Evolutionary conservation across 805 yeast genomes (phyloP), one percentile per base, ranked within the genome.

Genomic region (Ogataea ramenticola): DNA sequence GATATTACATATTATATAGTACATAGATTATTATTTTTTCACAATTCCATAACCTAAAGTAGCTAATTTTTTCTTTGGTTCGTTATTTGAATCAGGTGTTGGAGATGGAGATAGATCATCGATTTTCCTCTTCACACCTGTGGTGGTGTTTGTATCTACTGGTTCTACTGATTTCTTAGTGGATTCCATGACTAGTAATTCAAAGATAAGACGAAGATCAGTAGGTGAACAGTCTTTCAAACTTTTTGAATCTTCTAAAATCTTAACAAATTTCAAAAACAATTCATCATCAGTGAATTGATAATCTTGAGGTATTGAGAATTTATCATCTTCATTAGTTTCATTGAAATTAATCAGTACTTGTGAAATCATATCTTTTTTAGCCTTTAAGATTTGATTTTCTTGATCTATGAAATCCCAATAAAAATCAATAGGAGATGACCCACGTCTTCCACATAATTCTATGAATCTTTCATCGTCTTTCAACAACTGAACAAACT

Each of bases 401-500:
- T 77, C 79, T 44, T 77, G 81, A 51, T 83, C 89, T 3, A 83
- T 71, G 0, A 74, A 54, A 58, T 89, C 96, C 76, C 86, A 75
- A 58, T 83, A 88, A 35, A 86, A 61, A 49, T 88, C 95, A 36
- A 81, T 55, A 1, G 96, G 83, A 1, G 80, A 72, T 0, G 96
- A 87, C 0, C 96, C 96, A 38, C 75, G 69, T 43, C 89, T 71
- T 0, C 95, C 96, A 45, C 88, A 70, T 32, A 88, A 49, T 20
- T 72, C 77, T 15, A 75, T 53, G 55, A 83, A 88, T 15, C 77
- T 64, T 39, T 67, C 68, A 47, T 82, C 83, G 29, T 75, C 72
- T 46, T 76, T 76, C 1, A 87, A 52, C 5, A 55, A 46, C 0
- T 72, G 65, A 36, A 75, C 69, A 2, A 86, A 54, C 21, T 81